Evolutionary conservation across 768 basidiomycete species (phyloP).

Genomic region (Podaxis sp.): DNA sequence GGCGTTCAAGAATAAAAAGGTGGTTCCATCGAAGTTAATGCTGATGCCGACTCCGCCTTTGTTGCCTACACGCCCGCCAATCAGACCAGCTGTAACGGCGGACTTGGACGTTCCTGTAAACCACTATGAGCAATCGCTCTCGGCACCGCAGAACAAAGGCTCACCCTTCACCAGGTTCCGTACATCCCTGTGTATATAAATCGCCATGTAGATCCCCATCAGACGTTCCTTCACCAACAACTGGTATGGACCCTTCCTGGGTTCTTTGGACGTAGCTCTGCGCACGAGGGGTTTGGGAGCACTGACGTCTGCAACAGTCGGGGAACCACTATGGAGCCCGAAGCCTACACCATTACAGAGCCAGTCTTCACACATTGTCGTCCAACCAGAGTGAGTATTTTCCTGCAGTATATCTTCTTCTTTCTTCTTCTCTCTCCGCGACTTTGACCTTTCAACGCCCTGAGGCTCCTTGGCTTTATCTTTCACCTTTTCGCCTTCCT

Average conservation of each 20-base stretch:
- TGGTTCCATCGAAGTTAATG: constrained; percentile 77
- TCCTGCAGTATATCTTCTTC: constrained; percentile 13
- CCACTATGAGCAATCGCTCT: constrained; percentile 13
- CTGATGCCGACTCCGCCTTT: constrained; percentile 94
- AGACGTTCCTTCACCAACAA: constrained; percentile 86
- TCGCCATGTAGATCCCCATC: constrained; percentile 83
- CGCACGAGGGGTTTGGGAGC: constrained; percentile 42
- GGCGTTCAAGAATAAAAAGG: constrained; percentile 87
- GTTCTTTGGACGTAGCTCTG: constrained; percentile 40
- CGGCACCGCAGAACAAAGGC: not conserved
- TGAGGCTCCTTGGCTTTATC: constrained; percentile 16
- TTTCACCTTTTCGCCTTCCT: constrained; percentile 26
- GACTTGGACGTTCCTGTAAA: constrained; percentile 69
- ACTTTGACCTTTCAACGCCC: constrained; percentile 8
- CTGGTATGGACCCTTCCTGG: constrained; percentile 73
- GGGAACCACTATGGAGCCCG: constrained; percentile 27
- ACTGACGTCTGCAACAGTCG: constrained; percentile 43
- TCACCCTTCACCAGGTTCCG: constrained; percentile 62
- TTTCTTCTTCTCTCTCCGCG: constrained; percentile 9
- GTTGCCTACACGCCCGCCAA: constrained; percentile 90
- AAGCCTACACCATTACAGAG: constrained; percentile 47
- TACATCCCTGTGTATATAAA: constrained; percentile 77
- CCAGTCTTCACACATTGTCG: constrained; percentile 75
- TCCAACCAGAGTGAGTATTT: constrained; percentile 57
- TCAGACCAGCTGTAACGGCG: constrained; percentile 84